Conservation (phyloP, 179 eudicot species). For the Spergularia azorica region DNA sequence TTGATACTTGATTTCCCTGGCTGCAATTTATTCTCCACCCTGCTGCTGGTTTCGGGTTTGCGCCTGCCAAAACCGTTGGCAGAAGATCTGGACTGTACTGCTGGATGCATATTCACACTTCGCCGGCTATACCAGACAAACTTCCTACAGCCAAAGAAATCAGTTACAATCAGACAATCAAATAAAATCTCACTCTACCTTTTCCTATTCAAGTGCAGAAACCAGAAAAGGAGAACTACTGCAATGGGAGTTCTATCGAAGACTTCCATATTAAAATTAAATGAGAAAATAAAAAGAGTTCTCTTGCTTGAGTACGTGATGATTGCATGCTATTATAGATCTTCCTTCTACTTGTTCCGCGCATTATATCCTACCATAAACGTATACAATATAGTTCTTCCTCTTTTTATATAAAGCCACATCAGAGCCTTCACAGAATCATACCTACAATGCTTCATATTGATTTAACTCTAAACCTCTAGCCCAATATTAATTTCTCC, state of each 20-base stretch:
- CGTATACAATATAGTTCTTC: too few species aligned
- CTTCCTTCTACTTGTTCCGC: neutral
- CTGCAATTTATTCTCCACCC: constrained; percentile 57
- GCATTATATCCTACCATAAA: too few species aligned
- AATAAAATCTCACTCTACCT: neutral
- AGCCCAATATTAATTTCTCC: too few species aligned
- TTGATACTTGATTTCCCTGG: constrained; percentile 56
- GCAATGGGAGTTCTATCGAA: neutral
- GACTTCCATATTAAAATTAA: neutral
- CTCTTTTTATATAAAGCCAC: too few species aligned
- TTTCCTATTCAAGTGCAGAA: neutral
- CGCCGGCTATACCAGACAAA: constrained; percentile 28
- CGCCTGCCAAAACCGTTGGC: constrained; percentile 73
- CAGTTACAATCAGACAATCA: constrained; percentile 10
- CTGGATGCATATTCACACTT: constrained; percentile 69
- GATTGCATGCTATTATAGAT: neutral
- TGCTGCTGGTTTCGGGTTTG: constrained; percentile 51
- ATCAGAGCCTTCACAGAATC: too few species aligned
- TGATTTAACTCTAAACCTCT: too few species aligned
- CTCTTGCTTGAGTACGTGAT: too few species aligned
- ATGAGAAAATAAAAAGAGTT: neutral
- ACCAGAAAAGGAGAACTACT: neutral
- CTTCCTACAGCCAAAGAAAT: constrained; percentile 16
- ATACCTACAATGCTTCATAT: too few species aligned
- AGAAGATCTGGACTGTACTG: constrained; percentile 57